Percentiles rank a stretch among this genome's conserved stretches.
Conservation (phyloP, 2,329 filamentous ascomycete genomes). For the Aureobasidium sp. region DNA sequence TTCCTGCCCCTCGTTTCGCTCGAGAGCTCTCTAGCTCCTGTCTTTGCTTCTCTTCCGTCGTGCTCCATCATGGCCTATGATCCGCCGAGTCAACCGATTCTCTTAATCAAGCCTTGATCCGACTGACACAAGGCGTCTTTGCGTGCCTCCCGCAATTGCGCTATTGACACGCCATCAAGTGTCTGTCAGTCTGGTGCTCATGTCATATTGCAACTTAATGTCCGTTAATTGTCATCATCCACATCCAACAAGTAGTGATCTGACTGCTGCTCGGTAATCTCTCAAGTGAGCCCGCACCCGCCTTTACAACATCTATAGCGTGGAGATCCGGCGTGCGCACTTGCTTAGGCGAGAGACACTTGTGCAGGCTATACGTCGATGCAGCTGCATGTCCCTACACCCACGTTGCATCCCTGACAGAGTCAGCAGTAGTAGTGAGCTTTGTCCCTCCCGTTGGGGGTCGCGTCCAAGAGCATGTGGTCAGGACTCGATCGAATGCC, state of each 20-base stretch:
- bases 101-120: not conserved
- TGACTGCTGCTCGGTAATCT: not conserved
- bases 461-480: not conserved
- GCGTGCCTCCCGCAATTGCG: not conserved
- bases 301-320: not conserved
- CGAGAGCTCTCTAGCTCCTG: not conserved
- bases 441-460: not conserved
- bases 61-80: not conserved
- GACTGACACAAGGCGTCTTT: not conserved
- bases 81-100: not conserved
- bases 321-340: not conserved
- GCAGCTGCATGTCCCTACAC: not conserved
- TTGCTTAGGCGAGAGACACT: conserved; percentile 1
- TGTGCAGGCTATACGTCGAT: not conserved
- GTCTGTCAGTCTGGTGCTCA: not conserved
- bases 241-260: not conserved
- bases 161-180: conserved; percentile 4
- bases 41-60: not conserved
- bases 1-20: not conserved
- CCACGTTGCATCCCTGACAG: conserved; percentile 2
- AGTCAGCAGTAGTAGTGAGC: not conserved
- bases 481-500: not conserved
- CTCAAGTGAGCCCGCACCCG: not conserved
- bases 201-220: not conserved
- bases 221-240: conserved; percentile 1